These are phyloP conservation scores for Amborella trichopoda DNA, from an alignment of 164 flowering plant species.

Conservation along the genomic window DNA sequence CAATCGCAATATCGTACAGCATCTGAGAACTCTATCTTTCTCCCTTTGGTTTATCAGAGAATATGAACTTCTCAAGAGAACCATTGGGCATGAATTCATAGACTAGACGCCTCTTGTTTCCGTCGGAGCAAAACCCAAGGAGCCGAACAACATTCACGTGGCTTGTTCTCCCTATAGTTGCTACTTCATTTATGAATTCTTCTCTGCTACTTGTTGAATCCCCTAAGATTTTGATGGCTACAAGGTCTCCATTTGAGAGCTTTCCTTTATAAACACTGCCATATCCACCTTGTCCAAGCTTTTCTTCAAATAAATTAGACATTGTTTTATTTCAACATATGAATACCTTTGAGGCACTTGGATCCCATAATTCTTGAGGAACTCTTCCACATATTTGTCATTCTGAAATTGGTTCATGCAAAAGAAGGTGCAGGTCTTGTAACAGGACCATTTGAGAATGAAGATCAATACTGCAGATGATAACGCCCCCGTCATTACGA, in stretches of 20 bases:
- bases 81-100: slow-evolving; percentile 8
- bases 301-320: slow-evolving; percentile 2
- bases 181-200: slow-evolving; percentile 8
- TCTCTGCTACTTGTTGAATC: no score
- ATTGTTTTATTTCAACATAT: background rate
- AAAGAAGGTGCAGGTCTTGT: no score
- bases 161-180: slow-evolving; percentile 3
- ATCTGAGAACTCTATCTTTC: slow-evolving; percentile 1
- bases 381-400: slow-evolving; percentile 3
- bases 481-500: no score
- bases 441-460: no score
- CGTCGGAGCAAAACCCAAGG: slow-evolving; percentile 6
- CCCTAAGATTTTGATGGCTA: slow-evolving; percentile 4
- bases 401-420: no score
- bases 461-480: no score
- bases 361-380: background rate
- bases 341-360: slow-evolving; percentile 5
- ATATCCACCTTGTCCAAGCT: slow-evolving; percentile 5
- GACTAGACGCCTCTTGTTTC: slow-evolving; percentile 2
- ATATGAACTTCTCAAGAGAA: slow-evolving; percentile 7
- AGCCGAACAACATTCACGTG: slow-evolving; percentile 7
- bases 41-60: background rate
- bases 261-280: slow-evolving; percentile 3
- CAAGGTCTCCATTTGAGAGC: slow-evolving; percentile 1
- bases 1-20: slow-evolving; percentile 1